phyloP scores from a whole-genome alignment of 495 filamentous ascomycete genomes.

The Tuber melanosporum region DNA sequence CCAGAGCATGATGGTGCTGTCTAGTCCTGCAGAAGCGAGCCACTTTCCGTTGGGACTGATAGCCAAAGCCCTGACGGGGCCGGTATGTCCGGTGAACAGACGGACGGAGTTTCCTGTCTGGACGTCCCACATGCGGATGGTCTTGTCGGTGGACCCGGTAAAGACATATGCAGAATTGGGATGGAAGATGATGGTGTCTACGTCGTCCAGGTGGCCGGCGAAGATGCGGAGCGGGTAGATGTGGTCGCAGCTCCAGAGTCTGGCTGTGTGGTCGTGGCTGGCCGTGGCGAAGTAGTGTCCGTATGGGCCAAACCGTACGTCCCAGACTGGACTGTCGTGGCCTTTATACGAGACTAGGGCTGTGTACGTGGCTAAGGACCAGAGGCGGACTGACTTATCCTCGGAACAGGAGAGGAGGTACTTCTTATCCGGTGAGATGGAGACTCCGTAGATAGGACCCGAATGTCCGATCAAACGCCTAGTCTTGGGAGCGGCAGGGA shows the following conservation, averaged over 20 bases:
- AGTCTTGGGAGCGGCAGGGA: conserved; percentile 51
- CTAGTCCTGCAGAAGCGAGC: conserved; percentile 77
- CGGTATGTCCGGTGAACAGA: conserved; percentile 84
- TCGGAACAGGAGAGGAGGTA: conserved; percentile 80
- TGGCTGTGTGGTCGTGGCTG: conserved; percentile 79
- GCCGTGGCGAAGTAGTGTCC: conserved; percentile 92
- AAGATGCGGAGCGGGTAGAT: conserved; percentile 83
- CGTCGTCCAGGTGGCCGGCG: conserved; percentile 81
- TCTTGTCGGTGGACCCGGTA: conserved; percentile 81
- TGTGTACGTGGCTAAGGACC: conserved; percentile 84
- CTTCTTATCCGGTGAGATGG: conserved; percentile 73
- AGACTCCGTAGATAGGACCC: conserved; percentile 77
- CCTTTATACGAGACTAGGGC: conserved; percentile 89
- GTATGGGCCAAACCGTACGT: conserved; percentile 82
- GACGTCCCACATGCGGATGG: conserved; percentile 96
- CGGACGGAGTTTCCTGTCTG: conserved; percentile 74
- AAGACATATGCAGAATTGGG: conserved; percentile 89
- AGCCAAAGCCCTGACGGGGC: conserved; percentile 71
- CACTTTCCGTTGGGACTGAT: conserved; percentile 81
- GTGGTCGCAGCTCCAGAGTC: conserved; percentile 84
- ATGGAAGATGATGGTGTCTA: conserved; percentile 80
- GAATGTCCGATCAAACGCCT: conserved; percentile 88
- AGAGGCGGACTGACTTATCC: conserved; percentile 80
- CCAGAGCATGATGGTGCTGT: conserved; percentile 86
- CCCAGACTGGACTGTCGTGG: conserved; percentile 81